These are phyloP conservation scores for Citrus hindsii DNA, from an alignment of 345 rosid species.

Conservation along the genomic window DNA sequence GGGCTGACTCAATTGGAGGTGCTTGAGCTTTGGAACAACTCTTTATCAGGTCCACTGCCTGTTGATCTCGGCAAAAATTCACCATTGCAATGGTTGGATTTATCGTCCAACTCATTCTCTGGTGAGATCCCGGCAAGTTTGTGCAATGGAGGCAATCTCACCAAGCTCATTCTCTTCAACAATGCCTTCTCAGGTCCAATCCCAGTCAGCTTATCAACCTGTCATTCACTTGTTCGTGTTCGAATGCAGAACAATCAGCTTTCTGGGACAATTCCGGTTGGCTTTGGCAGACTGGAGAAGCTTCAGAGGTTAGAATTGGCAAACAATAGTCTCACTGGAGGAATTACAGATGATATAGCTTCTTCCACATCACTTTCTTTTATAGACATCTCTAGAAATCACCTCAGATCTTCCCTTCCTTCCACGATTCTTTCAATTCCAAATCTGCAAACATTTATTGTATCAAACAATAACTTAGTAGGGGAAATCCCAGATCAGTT, in stretches of 20 bases:
- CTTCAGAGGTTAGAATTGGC: slow-evolving; percentile 83
- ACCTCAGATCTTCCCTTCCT: slow-evolving; percentile 59
- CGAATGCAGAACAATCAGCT: slow-evolving; percentile 79
- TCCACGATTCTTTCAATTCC: slow-evolving; percentile 77
- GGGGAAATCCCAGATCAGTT: slow-evolving; percentile 90
- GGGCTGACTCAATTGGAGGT: slow-evolving; percentile 47
- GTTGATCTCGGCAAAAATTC: slow-evolving; percentile 68
- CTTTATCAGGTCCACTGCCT: slow-evolving; percentile 78
- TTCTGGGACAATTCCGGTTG: slow-evolving; percentile 71
- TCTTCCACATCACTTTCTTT: slow-evolving; percentile 76
- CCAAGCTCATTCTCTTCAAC: slow-evolving; percentile 87
- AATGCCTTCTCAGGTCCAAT: slow-evolving; percentile 76
- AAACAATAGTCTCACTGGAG: slow-evolving; percentile 70
- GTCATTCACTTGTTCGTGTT: slow-evolving; percentile 73
- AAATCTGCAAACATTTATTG: slow-evolving; percentile 63
- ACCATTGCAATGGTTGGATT: slow-evolving; percentile 77
- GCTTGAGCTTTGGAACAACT: slow-evolving; percentile 93
- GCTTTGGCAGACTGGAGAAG: slow-evolving; percentile 74
- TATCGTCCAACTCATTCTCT: slow-evolving; percentile 77
- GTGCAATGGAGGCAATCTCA: slow-evolving; percentile 75
- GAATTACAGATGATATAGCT: slow-evolving; percentile 65
- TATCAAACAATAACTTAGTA: slow-evolving; percentile 51
- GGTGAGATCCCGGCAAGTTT: slow-evolving; percentile 63
- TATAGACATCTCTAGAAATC: slow-evolving; percentile 75
- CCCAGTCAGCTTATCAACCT: slow-evolving; percentile 54